phyloP scores from a whole-genome alignment of 148 eudicot genomes.

The Chenopodium formosanum region DNA sequence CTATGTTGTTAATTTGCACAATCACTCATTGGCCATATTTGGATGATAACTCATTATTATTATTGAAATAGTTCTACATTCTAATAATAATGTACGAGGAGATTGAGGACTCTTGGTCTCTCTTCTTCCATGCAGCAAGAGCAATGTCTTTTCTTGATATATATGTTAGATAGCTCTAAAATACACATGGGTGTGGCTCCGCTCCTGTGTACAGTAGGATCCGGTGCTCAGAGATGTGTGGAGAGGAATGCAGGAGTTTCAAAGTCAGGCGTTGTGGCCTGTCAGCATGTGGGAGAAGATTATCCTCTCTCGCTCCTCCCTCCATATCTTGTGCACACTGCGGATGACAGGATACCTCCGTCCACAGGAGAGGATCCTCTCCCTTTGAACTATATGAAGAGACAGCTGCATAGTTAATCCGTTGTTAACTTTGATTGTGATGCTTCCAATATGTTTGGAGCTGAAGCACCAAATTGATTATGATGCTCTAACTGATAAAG shows the following conservation, averaged over 20 bases:
- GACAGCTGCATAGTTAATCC: not conserved
- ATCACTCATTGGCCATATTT: no score
- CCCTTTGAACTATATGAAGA: not conserved
- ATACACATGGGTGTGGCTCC: not conserved
- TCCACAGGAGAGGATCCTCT: not conserved
- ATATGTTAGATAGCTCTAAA: not conserved
- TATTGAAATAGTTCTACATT: no score
- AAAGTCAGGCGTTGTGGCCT: not conserved
- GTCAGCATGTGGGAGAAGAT: not conserved
- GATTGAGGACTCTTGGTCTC: no score
- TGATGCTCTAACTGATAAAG: not conserved
- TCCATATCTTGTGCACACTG: not conserved
- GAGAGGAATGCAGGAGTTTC: not conserved
- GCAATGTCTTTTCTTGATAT: not conserved
- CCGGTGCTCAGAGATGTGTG: not conserved
- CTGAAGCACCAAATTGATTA: not conserved
- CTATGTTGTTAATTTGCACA: no score
- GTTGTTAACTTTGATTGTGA: not conserved
- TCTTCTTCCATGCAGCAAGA: not conserved
- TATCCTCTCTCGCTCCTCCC: not conserved
- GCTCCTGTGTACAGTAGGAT: not conserved
- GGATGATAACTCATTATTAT: no score
- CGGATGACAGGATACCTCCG: not conserved
- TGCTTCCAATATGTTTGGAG: not conserved
- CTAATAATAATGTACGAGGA: no score